phyloP scores from a whole-genome alignment of 225 moss, liverwort and hornwort genomes.

The Marchantia paleacea region DNA sequence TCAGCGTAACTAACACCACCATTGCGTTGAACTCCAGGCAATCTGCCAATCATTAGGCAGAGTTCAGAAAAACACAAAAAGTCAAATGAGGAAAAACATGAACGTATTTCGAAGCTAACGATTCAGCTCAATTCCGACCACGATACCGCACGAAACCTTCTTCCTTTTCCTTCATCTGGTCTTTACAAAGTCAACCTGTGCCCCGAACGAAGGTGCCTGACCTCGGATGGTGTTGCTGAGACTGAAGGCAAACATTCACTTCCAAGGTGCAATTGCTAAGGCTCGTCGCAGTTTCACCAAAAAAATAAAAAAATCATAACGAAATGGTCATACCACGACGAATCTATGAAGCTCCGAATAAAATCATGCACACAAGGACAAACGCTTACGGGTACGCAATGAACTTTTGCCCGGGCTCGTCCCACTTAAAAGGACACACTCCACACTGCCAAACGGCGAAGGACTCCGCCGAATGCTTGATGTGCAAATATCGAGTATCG shows the following conservation, averaged over 20 bases:
- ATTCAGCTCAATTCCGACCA: background rate
- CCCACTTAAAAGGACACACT: conserved; percentile 88
- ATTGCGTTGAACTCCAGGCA: background rate
- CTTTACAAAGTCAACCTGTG: background rate
- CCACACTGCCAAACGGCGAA: conserved; percentile 97
- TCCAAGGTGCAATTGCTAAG: background rate
- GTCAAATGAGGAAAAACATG: too few species aligned
- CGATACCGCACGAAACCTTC: background rate
- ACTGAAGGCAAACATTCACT: background rate
- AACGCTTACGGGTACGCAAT: conserved; percentile 59
- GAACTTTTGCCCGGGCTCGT: conserved; percentile 58
- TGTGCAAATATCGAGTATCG: conserved; percentile 77
- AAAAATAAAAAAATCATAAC: background rate
- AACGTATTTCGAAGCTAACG: background rate
- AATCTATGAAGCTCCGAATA: conserved; percentile 11
- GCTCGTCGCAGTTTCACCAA: background rate
- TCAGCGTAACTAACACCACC: background rate
- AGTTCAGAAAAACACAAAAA: too few species aligned
- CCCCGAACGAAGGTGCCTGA: background rate
- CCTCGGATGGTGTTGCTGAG: background rate
- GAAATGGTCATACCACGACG: conserved; percentile 17
- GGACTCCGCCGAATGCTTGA: conserved; percentile 84
- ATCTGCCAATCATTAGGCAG: too few species aligned
- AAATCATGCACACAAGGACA: conserved; percentile 21
- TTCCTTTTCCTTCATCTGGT: background rate